phyloP scores from a whole-genome alignment of 2,329 filamentous ascomycete species.

The Trichothecium roseum region DNA sequence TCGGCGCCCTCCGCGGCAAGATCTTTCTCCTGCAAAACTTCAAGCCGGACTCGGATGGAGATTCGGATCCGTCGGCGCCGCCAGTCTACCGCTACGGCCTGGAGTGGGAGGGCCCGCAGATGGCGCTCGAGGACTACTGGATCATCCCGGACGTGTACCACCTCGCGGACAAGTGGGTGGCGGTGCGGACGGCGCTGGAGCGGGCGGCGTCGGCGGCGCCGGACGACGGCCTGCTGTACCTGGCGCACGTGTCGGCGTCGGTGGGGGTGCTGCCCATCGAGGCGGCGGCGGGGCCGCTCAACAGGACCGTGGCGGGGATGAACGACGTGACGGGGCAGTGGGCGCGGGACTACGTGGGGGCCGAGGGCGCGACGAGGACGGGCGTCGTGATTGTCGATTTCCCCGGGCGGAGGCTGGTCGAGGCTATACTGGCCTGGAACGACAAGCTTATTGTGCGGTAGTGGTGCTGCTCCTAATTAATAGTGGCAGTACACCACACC shows the following conservation, averaged over 20 bases:
- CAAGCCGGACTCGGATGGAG: no score
- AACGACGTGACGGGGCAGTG: constrained; percentile 38
- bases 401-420: constrained; percentile 30
- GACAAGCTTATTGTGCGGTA: not conserved
- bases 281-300: constrained; percentile 35
- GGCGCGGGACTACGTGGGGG: constrained; percentile 20
- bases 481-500: no score
- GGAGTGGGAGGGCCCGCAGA: constrained; percentile 31
- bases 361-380: constrained; percentile 18
- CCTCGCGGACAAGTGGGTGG: constrained; percentile 35
- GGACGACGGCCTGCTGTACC: constrained; percentile 27
- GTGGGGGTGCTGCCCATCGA: constrained; percentile 38
- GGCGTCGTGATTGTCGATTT: constrained; percentile 40
- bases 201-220: constrained; percentile 20
- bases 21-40: constrained; percentile 40
- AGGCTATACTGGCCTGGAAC: constrained; percentile 31
- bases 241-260: constrained; percentile 36
- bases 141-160: constrained; percentile 29
- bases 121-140: constrained; percentile 37
- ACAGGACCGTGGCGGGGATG: constrained; percentile 32
- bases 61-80: constrained; percentile 8
- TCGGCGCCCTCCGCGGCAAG: constrained; percentile 33
- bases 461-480: no score
- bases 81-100: constrained; percentile 37
- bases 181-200: constrained; percentile 28